Conservation (phyloP, 1,139 yeast genomes). For the Kurtzmaniella quercitrusa region DNA sequence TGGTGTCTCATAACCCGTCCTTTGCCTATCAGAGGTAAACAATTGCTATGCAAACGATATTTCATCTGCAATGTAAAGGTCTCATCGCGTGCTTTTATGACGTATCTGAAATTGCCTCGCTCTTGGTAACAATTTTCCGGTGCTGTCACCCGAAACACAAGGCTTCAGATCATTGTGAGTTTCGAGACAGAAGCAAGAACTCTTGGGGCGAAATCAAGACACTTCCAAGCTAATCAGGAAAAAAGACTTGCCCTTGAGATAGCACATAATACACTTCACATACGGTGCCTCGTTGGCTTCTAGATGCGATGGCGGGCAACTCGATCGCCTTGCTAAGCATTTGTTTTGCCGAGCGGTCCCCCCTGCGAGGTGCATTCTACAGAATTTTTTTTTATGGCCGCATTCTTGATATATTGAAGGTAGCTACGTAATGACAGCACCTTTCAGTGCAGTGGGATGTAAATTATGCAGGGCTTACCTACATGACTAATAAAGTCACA, state of each 20-base stretch:
- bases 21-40: background rate
- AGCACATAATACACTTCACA: too few species aligned
- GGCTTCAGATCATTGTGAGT: too few species aligned
- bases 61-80: background rate
- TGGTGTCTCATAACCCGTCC: background rate
- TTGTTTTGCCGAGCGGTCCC: background rate
- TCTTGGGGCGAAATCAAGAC: too few species aligned
- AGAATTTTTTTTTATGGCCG: background rate
- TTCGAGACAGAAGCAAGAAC: too few species aligned
- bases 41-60: background rate
- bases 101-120: background rate
- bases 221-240: too few species aligned
- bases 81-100: background rate
- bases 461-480: background rate
- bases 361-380: background rate
- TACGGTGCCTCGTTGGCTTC: background rate
- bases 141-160: too few species aligned
- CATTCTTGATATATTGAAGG: background rate
- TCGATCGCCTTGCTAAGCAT: background rate
- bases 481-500: background rate
- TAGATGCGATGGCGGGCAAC: background rate
- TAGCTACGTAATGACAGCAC: background rate
- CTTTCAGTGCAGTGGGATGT: background rate
- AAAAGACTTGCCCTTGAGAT: too few species aligned
- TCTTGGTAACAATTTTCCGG: too few species aligned